These are phyloP conservation scores for Tetradesmus obliquus DNA, from an alignment of 139 green algal species.

Conservation along the genomic window DNA sequence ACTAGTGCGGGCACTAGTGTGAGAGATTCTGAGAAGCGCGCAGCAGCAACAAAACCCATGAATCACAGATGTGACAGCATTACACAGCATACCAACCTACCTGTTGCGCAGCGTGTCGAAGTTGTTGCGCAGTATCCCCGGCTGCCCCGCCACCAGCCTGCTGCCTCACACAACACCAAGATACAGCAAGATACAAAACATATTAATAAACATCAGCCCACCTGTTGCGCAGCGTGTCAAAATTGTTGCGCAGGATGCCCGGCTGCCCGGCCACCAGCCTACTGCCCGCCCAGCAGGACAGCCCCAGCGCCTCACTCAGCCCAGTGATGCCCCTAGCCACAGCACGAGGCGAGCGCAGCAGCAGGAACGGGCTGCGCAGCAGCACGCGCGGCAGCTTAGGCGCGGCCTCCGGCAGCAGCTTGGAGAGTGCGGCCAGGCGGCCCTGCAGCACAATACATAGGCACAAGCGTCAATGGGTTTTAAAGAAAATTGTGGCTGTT, in stretches of 20 bases:
- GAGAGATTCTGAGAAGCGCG: too few relatives aligned
- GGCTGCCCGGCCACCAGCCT: slow-evolving; percentile 34
- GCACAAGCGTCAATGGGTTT: background rate
- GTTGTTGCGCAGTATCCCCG: background rate
- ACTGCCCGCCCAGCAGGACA: slow-evolving; percentile 15
- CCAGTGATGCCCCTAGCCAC: slow-evolving; percentile 15
- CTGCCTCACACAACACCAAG: background rate
- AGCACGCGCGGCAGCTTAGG: slow-evolving; percentile 22
- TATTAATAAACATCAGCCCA: background rate
- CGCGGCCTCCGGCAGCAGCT: slow-evolving; percentile 42
- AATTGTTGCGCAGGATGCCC: slow-evolving; percentile 26
- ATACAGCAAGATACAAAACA: background rate
- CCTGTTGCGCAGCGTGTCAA: slow-evolving; percentile 19
- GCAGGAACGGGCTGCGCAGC: slow-evolving; percentile 31
- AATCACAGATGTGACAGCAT: background rate
- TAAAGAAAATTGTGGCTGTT: background rate
- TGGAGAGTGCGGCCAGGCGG: slow-evolving; percentile 7
- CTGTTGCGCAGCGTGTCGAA: background rate
- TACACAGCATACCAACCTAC: background rate
- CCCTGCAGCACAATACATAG: background rate
- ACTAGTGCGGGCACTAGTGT: too few relatives aligned
- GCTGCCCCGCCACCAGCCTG: background rate
- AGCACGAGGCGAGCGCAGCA: slow-evolving; percentile 19
- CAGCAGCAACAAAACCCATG: too few relatives aligned
- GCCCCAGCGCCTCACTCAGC: slow-evolving; percentile 21